Base-by-base conservation (phyloP, 1,284 basidiomycete genomes). In the Fomitopsis betulina region DNA sequence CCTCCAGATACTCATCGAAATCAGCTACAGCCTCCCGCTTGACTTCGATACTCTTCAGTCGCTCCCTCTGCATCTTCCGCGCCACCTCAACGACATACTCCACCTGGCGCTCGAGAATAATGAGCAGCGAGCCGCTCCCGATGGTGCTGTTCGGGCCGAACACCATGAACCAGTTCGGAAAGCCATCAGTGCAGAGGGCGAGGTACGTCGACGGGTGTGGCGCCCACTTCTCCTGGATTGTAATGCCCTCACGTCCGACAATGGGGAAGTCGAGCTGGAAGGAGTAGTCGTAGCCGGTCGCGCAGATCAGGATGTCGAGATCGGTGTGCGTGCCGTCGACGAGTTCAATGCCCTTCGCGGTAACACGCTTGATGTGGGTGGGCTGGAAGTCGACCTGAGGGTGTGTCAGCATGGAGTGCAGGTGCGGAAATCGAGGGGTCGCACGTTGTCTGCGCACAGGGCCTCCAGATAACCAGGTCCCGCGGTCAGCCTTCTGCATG, bases 401-500 rank as follows among this genome's bases (percentile, higher is more conserved):
- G 60, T 19, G 54, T 30, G 12, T 49, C 51, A 17, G 52, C n/a
- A 19, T 17, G 2, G 35, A 25, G 21, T 25, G 12, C 9, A 10
- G 12, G 21, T 38, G 17, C 19, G 12, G 38, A 15, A 15, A 15
- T 56, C 15, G 45, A 50, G 21, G 25, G 52, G 5, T 63, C 73
- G 47, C 56, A 84, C 84, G 64, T 87, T 86, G 55, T 82, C 79
- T 67, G 80, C 75, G 60, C 80, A 81, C 8, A 87, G 68, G 0
- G 86, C 81, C 64, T 86, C 84, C 25, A 88, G 74, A 66, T 85
- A 88, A 2, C 85, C 84, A 33, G 84, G 84, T 0, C 84, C 86
- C 2, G 86, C 85, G 0, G 86, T 87, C 42, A 86, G 69, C 40
- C 86, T 75, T 35, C 83, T 75, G 67, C 84, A 87, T 9, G 73